Evolutionary conservation across 148 eudicot species (phyloP).

Genomic region (Cornus controversa): DNA sequence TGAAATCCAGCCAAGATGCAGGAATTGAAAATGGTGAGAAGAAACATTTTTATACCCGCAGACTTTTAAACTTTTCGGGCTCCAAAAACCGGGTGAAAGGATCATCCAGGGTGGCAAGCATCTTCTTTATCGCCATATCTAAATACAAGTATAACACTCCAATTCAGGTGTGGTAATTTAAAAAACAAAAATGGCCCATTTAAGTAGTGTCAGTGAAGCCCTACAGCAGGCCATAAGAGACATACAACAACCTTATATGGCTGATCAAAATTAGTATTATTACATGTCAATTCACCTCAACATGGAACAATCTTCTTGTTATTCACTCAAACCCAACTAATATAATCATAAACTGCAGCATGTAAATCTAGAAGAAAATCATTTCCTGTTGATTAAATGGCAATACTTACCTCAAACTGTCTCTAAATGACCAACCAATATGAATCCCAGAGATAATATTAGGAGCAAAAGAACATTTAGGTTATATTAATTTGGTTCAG

Average conservation of each 20-base stretch:
- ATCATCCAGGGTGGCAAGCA: slow-evolving; percentile 87
- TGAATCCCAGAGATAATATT: background rate
- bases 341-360: background rate
- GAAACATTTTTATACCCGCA: slow-evolving; percentile 28
- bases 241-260: background rate
- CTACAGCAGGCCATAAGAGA: background rate
- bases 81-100: slow-evolving; percentile 98
- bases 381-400: background rate
- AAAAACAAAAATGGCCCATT: background rate
- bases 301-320: background rate
- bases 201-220: background rate
- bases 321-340: background rate
- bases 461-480: background rate
- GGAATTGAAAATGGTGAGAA: slow-evolving; percentile 13
- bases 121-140: slow-evolving; percentile 85
- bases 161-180: background rate
- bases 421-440: background rate
- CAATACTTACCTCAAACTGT: background rate
- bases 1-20: background rate
- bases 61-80: slow-evolving; percentile 82
- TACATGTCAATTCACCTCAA: background rate
- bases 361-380: background rate
- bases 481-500: background rate
- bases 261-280: background rate
- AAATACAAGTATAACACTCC: background rate